A percentile compares a stretch with the other conserved stretches of the same genome.
Evolutionary conservation across 2,329 filamentous ascomycete species (phyloP).

Genomic region (Cytospora paraplurivora): DNA sequence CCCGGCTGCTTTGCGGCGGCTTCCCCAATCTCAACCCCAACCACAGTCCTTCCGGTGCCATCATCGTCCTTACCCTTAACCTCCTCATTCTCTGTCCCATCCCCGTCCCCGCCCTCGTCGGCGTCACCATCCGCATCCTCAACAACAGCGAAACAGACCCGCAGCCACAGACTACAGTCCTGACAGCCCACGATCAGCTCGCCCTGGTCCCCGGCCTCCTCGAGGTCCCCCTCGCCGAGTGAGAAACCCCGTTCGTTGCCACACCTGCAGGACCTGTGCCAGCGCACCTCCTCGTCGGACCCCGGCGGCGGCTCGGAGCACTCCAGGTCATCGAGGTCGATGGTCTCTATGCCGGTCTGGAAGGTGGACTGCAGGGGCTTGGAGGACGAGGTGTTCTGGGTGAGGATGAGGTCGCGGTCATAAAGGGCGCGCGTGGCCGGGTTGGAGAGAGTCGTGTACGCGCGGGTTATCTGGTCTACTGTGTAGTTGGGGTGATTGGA

Average conservation of each 20-base stretch:
- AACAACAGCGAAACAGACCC: slow-evolving; percentile 63
- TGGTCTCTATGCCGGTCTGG: slow-evolving; percentile 62
- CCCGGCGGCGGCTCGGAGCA: slow-evolving; percentile 46
- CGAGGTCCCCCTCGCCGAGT: slow-evolving; percentile 61
- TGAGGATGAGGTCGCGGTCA: slow-evolving; percentile 49
- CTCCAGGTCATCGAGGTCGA: slow-evolving; percentile 66
- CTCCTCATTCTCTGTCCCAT: neutral
- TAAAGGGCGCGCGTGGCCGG: slow-evolving; percentile 54
- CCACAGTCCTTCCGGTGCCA: neutral
- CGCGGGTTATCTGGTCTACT: slow-evolving; percentile 65
- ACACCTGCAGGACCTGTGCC: slow-evolving; percentile 64
- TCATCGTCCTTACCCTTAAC: neutral
- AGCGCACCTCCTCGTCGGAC: slow-evolving; percentile 42
- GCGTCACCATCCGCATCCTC: slow-evolving; percentile 36
- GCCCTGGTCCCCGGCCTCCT: slow-evolving; percentile 58
- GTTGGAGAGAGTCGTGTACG: slow-evolving; percentile 59
- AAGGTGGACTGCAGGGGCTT: slow-evolving; percentile 38
- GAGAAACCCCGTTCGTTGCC: slow-evolving; percentile 63
- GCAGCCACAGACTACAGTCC: slow-evolving; percentile 68
- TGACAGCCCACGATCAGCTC: slow-evolving; percentile 66
- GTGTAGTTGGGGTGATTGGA: slow-evolving; percentile 58
- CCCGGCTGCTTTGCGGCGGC: slow-evolving; percentile 11
- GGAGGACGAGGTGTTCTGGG: slow-evolving; percentile 28
- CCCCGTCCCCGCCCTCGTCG: slow-evolving; percentile 16
- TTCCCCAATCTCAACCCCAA: slow-evolving; percentile 36